phyloP scores from a whole-genome alignment of 2,329 filamentous ascomycete species.

The Colletotrichum musae region DNA sequence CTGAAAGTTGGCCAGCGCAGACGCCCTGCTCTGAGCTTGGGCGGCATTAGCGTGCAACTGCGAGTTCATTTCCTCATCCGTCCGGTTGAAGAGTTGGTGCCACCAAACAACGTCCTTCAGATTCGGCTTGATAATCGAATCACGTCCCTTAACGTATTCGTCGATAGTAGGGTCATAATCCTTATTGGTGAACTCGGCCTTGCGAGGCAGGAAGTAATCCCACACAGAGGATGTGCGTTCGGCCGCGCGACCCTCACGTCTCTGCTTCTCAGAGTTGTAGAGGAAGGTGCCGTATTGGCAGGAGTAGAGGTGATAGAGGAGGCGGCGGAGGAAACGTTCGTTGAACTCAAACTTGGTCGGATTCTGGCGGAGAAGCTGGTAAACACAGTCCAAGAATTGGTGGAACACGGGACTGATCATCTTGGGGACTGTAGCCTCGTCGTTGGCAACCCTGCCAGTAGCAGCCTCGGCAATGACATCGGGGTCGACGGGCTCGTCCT shows the following conservation, averaged over 20 bases:
- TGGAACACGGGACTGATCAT: conserved; percentile 98
- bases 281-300: conserved; percentile 98
- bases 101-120: conserved; percentile 91
- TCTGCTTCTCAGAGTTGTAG: conserved; percentile 94
- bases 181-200: conserved; percentile 85
- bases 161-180: conserved; percentile 83
- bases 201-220: conserved; percentile 92
- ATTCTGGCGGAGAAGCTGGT: conserved; percentile 88
- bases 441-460: conserved; percentile 59
- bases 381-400: conserved; percentile 95
- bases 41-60: conserved; percentile 69
- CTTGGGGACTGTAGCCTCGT: conserved; percentile 83
- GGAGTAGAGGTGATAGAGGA: conserved; percentile 94
- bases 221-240: conserved; percentile 90
- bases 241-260: conserved; percentile 76
- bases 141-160: conserved; percentile 83
- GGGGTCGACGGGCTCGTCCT: conserved; percentile 73
- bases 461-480: conserved; percentile 62
- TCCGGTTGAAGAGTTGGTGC: conserved; percentile 87
- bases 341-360: conserved; percentile 96
- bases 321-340: conserved; percentile 88
- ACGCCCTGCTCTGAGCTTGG: conserved; percentile 58
- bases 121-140: conserved; percentile 86
- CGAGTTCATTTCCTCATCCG: conserved; percentile 94
- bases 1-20: conserved; percentile 46